These are phyloP conservation scores for Acer negundo DNA, from an alignment of 345 rosid genomes.

Conservation along the genomic window DNA sequence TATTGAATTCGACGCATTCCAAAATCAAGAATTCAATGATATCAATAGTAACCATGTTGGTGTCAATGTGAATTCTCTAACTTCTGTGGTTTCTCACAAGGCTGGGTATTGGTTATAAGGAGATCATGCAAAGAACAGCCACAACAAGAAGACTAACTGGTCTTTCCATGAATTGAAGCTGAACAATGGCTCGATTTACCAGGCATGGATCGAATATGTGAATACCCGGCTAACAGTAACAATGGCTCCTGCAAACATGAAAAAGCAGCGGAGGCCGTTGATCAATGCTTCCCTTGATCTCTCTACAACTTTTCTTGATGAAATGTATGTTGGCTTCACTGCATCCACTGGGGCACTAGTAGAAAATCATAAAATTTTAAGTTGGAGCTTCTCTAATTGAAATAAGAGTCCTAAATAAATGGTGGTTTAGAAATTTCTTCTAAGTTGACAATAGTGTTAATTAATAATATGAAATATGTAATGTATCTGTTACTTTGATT, in stretches of 20 bases:
- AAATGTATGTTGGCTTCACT: conserved; percentile 31
- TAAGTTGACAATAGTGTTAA: too few species aligned
- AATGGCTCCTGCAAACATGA: conserved; percentile 18
- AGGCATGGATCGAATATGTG: conserved; percentile 40
- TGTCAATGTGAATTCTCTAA: conserved; percentile 36
- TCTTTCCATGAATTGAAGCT: conserved; percentile 34
- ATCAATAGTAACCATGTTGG: conserved; percentile 47
- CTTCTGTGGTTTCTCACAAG: conserved; percentile 28
- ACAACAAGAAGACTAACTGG: conserved; percentile 10
- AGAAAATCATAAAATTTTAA: conserved; percentile 33
- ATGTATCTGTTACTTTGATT: too few species aligned
- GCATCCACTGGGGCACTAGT: conserved; percentile 34
- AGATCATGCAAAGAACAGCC: conserved; percentile 2
- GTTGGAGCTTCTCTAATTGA: conserved; percentile 20
- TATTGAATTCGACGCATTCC: conserved; percentile 32
- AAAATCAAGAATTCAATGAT: conserved; percentile 28
- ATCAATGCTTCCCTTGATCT: conserved; percentile 31
- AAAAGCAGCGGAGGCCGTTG: conserved; percentile 39
- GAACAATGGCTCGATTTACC: conserved; percentile 32
- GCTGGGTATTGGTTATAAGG: conserved; percentile 39
- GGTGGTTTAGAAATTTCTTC: too few species aligned
- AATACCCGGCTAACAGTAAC: conserved; percentile 26
- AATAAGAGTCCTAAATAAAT: neutral
- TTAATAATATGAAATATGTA: too few species aligned
- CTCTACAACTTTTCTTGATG: conserved; percentile 31